Evolutionary conservation across 2,329 filamentous ascomycete genomes (phyloP).

Genomic region (Fusarium redolens): DNA sequence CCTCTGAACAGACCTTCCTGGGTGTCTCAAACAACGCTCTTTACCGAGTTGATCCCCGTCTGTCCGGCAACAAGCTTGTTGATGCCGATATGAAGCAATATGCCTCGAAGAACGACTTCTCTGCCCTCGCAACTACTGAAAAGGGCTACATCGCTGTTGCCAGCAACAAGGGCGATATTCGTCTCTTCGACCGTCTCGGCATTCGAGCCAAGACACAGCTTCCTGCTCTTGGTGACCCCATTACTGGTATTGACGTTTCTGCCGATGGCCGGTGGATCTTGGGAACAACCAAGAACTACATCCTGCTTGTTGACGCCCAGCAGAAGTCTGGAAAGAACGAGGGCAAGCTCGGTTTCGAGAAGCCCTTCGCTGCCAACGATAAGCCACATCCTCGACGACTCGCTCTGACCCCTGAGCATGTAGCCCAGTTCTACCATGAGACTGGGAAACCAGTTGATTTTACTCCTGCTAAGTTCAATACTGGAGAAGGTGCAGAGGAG

Average conservation of each 20-base stretch:
- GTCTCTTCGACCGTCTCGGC: conserved; percentile 93
- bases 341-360: conserved; percentile 98
- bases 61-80: conserved; percentile 91
- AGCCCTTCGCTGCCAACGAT: conserved; percentile 87
- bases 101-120: conserved; percentile 96
- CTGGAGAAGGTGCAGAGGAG: conserved; percentile 81
- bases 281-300: conserved; percentile 92
- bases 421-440: conserved; percentile 97
- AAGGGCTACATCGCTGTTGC: conserved; percentile 97
- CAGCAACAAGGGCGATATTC: conserved; percentile 97
- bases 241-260: conserved; percentile 93
- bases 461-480: conserved; percentile 94
- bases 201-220: conserved; percentile 98
- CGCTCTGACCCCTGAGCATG: conserved; percentile 87
- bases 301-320: conserved; percentile 90
- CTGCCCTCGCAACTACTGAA: conserved; percentile 90
- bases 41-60: conserved; percentile 91
- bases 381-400: conserved; percentile 95
- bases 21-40: conserved; percentile 93
- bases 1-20: conserved; percentile 91
- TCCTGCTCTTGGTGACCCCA: conserved; percentile 92
- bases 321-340: conserved; percentile 96
- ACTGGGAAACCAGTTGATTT: conserved; percentile 88
- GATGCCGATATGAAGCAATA: conserved; percentile 96
- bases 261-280: conserved; percentile 97